phyloP scores from a whole-genome alignment of 805 yeast genomes.

The Candida verbasci region DNA sequence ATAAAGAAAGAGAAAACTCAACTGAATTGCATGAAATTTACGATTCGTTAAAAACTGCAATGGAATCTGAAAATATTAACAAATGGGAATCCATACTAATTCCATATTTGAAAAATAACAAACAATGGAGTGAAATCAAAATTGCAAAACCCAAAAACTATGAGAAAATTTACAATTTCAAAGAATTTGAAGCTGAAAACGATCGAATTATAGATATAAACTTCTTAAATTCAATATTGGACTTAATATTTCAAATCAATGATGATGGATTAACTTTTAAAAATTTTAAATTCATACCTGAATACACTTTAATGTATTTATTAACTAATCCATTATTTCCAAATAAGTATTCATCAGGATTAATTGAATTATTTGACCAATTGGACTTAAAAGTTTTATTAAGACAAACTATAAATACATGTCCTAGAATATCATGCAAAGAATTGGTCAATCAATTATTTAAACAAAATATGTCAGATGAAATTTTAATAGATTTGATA shows the following conservation, averaged over 20 bases:
- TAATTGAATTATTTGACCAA: constrained; percentile 46
- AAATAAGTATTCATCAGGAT: constrained; percentile 45
- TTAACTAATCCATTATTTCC: constrained; percentile 90
- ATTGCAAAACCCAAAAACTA: constrained; percentile 8
- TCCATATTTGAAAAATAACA: constrained; percentile 26
- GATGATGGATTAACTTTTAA: constrained; percentile 18
- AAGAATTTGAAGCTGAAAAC: constrained; percentile 55
- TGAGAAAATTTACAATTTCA: constrained; percentile 21
- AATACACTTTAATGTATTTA: constrained; percentile 61
- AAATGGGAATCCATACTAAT: constrained; percentile 24
- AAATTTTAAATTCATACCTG: constrained; percentile 41
- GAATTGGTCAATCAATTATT: constrained; percentile 64
- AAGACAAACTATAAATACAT: constrained; percentile 79
- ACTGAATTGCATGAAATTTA: constrained; percentile 19
- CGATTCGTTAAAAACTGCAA: constrained; percentile 17
- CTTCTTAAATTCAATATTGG: constrained; percentile 46
- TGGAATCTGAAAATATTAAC: constrained; percentile 14
- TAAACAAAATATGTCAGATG: constrained; percentile 43
- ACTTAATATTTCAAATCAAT: constrained; percentile 31
- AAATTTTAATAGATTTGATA: constrained; percentile 64
- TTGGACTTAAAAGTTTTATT: constrained; percentile 55
- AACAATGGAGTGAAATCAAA: constrained; percentile 20
- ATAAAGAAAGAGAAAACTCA: constrained; percentile 8
- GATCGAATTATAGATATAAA: constrained; percentile 63
- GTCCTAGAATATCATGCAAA: constrained; percentile 59